Conservation (phyloP, 371 early-diverging fungal genomes). For the Zychaea mexicana region DNA sequence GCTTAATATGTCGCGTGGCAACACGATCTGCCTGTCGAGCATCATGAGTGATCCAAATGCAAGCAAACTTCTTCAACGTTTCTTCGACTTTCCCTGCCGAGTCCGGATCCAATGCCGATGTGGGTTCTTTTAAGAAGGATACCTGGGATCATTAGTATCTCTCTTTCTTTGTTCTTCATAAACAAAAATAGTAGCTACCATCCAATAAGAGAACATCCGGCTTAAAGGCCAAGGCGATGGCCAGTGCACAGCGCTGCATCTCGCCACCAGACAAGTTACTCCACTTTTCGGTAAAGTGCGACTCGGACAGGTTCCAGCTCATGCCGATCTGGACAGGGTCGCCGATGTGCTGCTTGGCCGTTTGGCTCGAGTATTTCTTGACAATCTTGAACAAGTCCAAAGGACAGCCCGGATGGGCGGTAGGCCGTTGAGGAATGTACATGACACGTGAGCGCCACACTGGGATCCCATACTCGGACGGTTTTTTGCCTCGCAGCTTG, state of each 20-base stretch:
- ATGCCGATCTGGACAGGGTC: slow-evolving; percentile 66
- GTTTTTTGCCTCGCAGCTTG: slow-evolving; percentile 60
- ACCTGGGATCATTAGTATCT: neutral
- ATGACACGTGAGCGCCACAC: slow-evolving; percentile 78
- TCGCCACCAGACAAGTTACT: slow-evolving; percentile 87
- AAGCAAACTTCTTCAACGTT: slow-evolving; percentile 58
- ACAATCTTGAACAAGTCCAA: slow-evolving; percentile 67
- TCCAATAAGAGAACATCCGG: slow-evolving; percentile 84
- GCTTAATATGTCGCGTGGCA: slow-evolving; percentile 28
- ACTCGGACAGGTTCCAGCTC: slow-evolving; percentile 69
- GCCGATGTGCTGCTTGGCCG: slow-evolving; percentile 32
- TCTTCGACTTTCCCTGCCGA: slow-evolving; percentile 77
- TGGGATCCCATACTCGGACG: slow-evolving; percentile 67
- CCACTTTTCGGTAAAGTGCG: slow-evolving; percentile 79
- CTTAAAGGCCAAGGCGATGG: slow-evolving; percentile 77
- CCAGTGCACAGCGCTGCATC: slow-evolving; percentile 82
- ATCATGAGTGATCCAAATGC: slow-evolving; percentile 86
- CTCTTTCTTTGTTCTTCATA: neutral
- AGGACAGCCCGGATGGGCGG: slow-evolving; percentile 76
- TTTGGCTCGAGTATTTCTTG: slow-evolving; percentile 58
- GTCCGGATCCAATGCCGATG: slow-evolving; percentile 83
- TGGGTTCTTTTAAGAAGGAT: slow-evolving; percentile 67
- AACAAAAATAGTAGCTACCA: slow-evolving; percentile 41
- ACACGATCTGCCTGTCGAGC: slow-evolving; percentile 77
- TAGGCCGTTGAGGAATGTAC: slow-evolving; percentile 88